Evolutionary conservation across 441 rosid genomes (phyloP), one percentile per base, ranked within the genome.

Genomic region (Biscutella laevigata): DNA sequence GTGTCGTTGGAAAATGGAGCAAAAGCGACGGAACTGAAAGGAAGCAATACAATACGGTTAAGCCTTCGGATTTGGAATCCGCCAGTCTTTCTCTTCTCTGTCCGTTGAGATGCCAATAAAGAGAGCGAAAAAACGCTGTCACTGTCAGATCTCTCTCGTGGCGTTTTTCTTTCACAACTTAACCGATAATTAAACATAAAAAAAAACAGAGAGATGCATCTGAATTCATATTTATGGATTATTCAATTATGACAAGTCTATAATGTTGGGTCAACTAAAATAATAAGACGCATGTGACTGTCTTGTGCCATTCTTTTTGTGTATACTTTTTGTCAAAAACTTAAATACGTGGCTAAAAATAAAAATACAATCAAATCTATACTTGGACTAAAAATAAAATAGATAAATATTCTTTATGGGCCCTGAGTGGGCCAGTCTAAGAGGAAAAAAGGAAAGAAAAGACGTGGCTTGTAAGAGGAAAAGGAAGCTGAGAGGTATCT

Each of bases 1-100:
- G 54, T 53, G 67, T 56, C 72, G 45, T 47, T 78, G 97, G 90
- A 53, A 81, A 76, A 32, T 78, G 94, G 30, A 70, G 69, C 74
- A 41, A 58, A 70, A 51, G 36, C 51, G 47, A 24, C 75, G 95
- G 88, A 83, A 74, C 75, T 75, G 71, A 86, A 58, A 71, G 37
- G 21, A 37, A 36, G 28, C 27, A 40, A 35, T 85, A 57, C 71
- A 74, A 71, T 77, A 42, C 14, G 71, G 55, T 67, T 67, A 11
- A 71, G 20, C 45, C 30, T 13, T n/a, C 3, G 6, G 10, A 1
- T 32, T 76, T 76, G 73, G 78, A 75, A 47, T 88, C 91, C 91
- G 92, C 70, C 77, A 56, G 59, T 53, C 34, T 53, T 59, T 53
- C 49, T 38, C 28, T 59, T 53, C 57, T 51, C n/a, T n/a, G 64